Conservation (phyloP, 257 asterid genomes). For the Capsicum pubescens region DNA sequence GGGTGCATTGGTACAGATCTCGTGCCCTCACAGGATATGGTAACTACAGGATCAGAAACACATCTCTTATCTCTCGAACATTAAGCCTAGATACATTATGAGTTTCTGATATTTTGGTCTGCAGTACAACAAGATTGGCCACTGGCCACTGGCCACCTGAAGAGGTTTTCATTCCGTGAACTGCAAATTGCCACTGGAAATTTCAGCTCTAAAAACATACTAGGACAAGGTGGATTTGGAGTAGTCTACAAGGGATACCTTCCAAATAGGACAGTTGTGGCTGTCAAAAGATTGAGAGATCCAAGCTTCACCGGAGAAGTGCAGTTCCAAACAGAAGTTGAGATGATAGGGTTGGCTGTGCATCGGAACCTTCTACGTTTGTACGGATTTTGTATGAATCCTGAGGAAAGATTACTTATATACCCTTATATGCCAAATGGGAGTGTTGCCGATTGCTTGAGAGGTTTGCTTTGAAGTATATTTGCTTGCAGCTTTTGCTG, state of each 20-base stretch:
- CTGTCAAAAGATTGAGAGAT: slow-evolving; percentile 83
- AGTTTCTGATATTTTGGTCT: slow-evolving; percentile 32
- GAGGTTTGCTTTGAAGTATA: slow-evolving; percentile 55
- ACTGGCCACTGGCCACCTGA: slow-evolving; percentile 64
- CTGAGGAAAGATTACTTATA: slow-evolving; percentile 83
- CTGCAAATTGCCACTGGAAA: slow-evolving; percentile 79
- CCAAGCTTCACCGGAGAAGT: slow-evolving; percentile 87
- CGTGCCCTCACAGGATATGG: slow-evolving; percentile 65
- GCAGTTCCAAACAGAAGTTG: slow-evolving; percentile 96
- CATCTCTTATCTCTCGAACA: slow-evolving; percentile 22
- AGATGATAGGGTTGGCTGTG: slow-evolving; percentile 93
- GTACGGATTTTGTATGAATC: slow-evolving; percentile 86
- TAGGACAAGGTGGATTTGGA: slow-evolving; percentile 96
- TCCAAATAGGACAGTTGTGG: slow-evolving; percentile 69
- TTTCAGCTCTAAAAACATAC: slow-evolving; percentile 75
- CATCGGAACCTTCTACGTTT: slow-evolving; percentile 87
- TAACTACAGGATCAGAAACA: slow-evolving; percentile 39
- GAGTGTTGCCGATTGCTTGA: slow-evolving; percentile 89
- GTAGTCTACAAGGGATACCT: slow-evolving; percentile 85
- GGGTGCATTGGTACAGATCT: slow-evolving; percentile 77
- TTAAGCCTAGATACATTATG: slow-evolving; percentile 1
- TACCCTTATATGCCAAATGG: slow-evolving; percentile 95
- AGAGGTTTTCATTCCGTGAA: slow-evolving; percentile 81
- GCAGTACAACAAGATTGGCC: slow-evolving; percentile 87
- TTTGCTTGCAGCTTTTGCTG: slow-evolving; percentile 24